Conservation (phyloP, 306 rosid species). For the Cucumis cinereus region DNA sequence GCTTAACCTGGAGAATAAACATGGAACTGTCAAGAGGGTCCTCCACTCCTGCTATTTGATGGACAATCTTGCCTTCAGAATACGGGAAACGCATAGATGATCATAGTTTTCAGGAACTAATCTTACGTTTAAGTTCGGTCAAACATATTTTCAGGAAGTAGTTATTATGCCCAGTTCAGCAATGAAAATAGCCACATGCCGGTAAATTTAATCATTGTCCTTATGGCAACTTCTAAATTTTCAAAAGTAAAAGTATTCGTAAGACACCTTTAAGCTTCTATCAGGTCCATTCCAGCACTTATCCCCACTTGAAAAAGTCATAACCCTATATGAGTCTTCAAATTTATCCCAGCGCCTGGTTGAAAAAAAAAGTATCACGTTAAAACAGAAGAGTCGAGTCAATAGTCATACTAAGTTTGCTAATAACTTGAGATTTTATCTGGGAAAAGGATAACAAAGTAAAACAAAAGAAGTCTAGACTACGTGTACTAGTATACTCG, state of each 20-base stretch:
- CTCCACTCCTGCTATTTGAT: not conserved
- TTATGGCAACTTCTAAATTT: not conserved
- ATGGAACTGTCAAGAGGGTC: conserved; percentile 10
- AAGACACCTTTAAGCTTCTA: conserved; percentile 83
- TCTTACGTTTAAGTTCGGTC: not conserved
- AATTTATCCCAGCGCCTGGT: conserved; percentile 90
- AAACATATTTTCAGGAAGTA: not conserved
- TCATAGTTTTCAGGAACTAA: not conserved
- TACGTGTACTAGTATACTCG: not conserved
- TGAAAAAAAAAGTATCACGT: not conserved
- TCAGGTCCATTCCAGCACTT: conserved; percentile 99
- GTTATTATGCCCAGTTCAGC: not conserved
- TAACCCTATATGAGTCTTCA: conserved; percentile 69
- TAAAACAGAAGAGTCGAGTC: not conserved
- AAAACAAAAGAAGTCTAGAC: not conserved
- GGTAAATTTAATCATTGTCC: not conserved
- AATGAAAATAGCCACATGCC: not conserved
- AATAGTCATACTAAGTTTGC: not conserved
- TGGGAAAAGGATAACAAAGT: not conserved
- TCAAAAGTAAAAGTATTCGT: not conserved
- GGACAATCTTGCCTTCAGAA: not conserved
- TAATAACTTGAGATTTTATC: not conserved
- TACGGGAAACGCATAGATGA: not conserved
- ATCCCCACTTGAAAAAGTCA: conserved; percentile 82
- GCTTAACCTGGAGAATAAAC: conserved; percentile 52